Evolutionary conservation across 345 rosid species (phyloP), one percentile per base, ranked within the genome.

Genomic region (Boechera divaricarpa): DNA sequence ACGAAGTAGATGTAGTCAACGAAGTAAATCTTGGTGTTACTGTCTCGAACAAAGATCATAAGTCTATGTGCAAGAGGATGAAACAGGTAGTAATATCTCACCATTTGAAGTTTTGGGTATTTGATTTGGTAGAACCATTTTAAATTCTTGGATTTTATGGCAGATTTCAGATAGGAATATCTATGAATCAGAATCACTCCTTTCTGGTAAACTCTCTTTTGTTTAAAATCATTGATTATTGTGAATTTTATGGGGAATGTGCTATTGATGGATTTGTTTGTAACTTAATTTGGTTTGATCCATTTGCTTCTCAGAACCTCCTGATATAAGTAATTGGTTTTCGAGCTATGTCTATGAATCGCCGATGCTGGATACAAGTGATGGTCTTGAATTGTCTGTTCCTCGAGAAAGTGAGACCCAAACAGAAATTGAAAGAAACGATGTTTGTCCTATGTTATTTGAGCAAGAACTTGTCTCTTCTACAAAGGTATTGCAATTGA

Each of bases 311-410:
- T 69, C 86, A 91, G 94, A 85, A 73, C 90, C 89, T 80, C 85
- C 90, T 57, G 80, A 85, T 51, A 26, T 88, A n/a, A 67, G 77
- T 32, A 85, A 91, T 51, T 89, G 88, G 93, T 85, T 80, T 76
- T 81, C 97, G 2, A 88, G 90, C 76, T 91, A 86, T 75, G 85
- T 57, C 32, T 86, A 83, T 67, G 89, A 91, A 36, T 88, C 96
- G 6, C 87, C 87, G 16, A 53, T 77, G 53, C 63, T 86, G 53
- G 86, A 82, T 75, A 78, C 86, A 2, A 59, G 53, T 53, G 89
- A 83, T 64, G 84, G 69, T 70, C 53, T 79, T 63, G 71, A 80
- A 71, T 39, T 41, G 8, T 79, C 63, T 18, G 51, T 61, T 56
- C 39, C 31, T 36, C 52, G 69, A 42, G 88, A 77, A 53, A 81